These are phyloP conservation scores for Spathaspora sp. DNA, from an alignment of 1,139 yeast species.

Conservation along the genomic window DNA sequence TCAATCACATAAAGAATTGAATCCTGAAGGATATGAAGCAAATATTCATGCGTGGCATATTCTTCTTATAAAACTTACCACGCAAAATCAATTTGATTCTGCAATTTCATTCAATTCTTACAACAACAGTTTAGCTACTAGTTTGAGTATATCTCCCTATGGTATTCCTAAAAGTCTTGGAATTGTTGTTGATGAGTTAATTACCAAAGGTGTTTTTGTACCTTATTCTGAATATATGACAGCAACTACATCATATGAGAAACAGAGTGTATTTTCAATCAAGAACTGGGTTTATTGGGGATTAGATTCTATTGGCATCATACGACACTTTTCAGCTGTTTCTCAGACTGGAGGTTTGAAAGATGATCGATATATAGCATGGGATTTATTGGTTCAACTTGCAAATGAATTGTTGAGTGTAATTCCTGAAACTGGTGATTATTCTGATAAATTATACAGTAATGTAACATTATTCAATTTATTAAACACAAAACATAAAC, in stretches of 20 bases:
- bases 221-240: constrained; percentile 22
- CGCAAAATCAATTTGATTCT: constrained; percentile 1
- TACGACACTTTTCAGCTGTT: constrained; percentile 8
- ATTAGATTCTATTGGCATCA: constrained; percentile 8
- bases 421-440: constrained; percentile 16
- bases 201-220: constrained; percentile 19
- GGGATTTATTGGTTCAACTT: constrained; percentile 21
- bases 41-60: constrained; percentile 63
- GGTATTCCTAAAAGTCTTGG: constrained; percentile 32
- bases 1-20: constrained; percentile 45
- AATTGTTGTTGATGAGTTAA: constrained; percentile 26
- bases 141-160: constrained; percentile 24
- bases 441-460: constrained; percentile 23
- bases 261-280: not conserved
- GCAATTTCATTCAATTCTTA: not conserved
- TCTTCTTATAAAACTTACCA: constrained; percentile 25
- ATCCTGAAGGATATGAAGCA: constrained; percentile 71
- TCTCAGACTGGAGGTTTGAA: constrained; percentile 16
- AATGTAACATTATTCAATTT: constrained; percentile 15
- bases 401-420: constrained; percentile 15
- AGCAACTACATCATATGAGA: constrained; percentile 1
- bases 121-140: not conserved
- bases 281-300: constrained; percentile 16
- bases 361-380: constrained; percentile 26
- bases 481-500: constrained; percentile 12